These are phyloP conservation scores for Gyrodon lividus DNA, from an alignment of 768 basidiomycete genomes.

Conservation along the genomic window DNA sequence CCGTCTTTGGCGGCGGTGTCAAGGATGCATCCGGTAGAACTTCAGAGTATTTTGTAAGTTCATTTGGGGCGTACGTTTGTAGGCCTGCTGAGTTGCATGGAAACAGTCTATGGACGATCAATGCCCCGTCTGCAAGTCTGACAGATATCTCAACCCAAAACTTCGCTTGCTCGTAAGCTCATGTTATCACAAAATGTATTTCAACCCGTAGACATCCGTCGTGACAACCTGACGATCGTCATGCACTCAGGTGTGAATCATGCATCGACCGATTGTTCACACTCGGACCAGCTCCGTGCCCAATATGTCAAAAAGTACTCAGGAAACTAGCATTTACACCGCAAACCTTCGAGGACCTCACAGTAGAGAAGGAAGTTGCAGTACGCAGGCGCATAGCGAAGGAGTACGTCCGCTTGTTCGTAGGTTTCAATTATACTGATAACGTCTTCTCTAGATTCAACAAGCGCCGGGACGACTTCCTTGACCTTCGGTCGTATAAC, in stretches of 20 bases:
- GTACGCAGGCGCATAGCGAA: constrained; percentile 84
- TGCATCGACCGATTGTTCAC: constrained; percentile 97
- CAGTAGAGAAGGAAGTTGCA: constrained; percentile 92
- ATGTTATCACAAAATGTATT: constrained; percentile 98
- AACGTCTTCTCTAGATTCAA: constrained; percentile 68
- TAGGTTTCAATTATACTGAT: background rate
- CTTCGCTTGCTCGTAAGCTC: constrained; percentile 90
- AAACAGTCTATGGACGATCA: constrained; percentile 83
- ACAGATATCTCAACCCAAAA: constrained; percentile 93
- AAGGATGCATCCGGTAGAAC: constrained; percentile 85
- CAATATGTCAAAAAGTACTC: constrained; percentile 83
- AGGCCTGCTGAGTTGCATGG: constrained; percentile 9
- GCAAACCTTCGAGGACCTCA: constrained; percentile 91
- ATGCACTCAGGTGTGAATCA: constrained; percentile 85
- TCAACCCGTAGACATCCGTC: background rate
- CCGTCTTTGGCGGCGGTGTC: constrained; percentile 79
- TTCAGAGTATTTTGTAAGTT: constrained; percentile 74
- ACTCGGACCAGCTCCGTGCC: constrained; percentile 94
- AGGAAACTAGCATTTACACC: constrained; percentile 94
- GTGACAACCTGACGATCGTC: constrained; percentile 7
- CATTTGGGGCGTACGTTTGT: background rate
- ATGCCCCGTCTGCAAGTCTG: constrained; percentile 97
- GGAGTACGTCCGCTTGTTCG: constrained; percentile 53
- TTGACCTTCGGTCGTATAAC: constrained; percentile 76
- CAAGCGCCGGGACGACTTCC: constrained; percentile 89